A percentile compares a stretch with the other conserved stretches of the same genome.
These are phyloP conservation scores for Annulohypoxylon stygium DNA, from an alignment of 495 filamentous ascomycete species.

Conservation along the genomic window DNA sequence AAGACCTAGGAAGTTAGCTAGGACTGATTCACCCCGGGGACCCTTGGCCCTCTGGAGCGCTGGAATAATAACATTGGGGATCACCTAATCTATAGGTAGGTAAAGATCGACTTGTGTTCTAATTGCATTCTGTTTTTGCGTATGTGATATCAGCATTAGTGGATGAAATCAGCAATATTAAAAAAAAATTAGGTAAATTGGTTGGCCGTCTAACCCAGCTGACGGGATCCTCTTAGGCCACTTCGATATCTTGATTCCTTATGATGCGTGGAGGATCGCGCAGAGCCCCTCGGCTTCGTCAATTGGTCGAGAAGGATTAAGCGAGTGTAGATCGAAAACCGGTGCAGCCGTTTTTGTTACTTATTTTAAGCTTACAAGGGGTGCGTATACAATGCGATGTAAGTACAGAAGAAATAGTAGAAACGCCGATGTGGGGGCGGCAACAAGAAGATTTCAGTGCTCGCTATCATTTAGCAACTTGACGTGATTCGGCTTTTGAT, in stretches of 20 bases:
- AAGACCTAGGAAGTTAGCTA: constrained; percentile 2
- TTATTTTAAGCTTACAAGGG: constrained; percentile 9
- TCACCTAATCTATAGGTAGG: neutral
- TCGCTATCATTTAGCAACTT: constrained; percentile 21
- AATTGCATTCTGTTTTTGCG: neutral
- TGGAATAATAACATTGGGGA: constrained; percentile 4
- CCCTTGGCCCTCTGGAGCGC: neutral
- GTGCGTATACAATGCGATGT: neutral
- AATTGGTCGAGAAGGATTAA: constrained; percentile 30
- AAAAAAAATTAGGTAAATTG: constrained; percentile 12
- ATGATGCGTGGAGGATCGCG: constrained; percentile 35
- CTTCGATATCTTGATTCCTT: constrained; percentile 24
- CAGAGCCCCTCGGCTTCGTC: constrained; percentile 25
- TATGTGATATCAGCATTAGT: constrained; percentile 25
- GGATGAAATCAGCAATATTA: constrained; percentile 26
- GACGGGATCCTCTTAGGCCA: constrained; percentile 8
- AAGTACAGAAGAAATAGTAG: neutral
- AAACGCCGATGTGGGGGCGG: constrained; percentile 3
- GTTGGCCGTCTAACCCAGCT: neutral
- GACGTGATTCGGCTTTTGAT: constrained; percentile 6
- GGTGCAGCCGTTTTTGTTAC: neutral
- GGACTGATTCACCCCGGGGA: constrained; percentile 4
- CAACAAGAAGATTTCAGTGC: constrained; percentile 9
- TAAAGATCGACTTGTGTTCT: constrained; percentile 18
- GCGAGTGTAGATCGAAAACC: constrained; percentile 22